phyloP scores from a whole-genome alignment of 495 filamentous ascomycete species.

The Clohesyomyces aquaticus region DNA sequence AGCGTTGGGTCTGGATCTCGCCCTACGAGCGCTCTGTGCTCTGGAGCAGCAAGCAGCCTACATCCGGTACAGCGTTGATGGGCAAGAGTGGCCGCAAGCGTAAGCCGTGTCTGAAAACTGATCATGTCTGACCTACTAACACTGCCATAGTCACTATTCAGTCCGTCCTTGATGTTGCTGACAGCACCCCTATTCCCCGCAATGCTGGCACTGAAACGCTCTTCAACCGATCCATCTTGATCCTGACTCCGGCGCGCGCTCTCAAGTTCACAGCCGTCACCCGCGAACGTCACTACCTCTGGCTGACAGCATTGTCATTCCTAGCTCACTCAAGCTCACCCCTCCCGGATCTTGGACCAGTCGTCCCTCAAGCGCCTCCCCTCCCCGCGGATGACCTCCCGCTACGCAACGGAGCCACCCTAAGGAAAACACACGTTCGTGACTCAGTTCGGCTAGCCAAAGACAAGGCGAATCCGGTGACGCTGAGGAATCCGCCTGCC shows the following conservation, averaged over 20 bases:
- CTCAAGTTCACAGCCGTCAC: constrained; percentile 91
- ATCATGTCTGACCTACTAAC: constrained; percentile 32
- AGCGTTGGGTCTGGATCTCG: constrained; percentile 97
- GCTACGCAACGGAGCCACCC: constrained; percentile 24
- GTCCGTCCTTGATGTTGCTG: constrained; percentile 94
- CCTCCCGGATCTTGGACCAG: constrained; percentile 30
- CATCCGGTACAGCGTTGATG: constrained; percentile 80
- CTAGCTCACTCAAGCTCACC: constrained; percentile 78
- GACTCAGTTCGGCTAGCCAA: constrained; percentile 93
- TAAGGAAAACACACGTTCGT: constrained; percentile 71
- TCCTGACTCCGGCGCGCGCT: constrained; percentile 88
- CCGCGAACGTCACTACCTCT: constrained; percentile 88
- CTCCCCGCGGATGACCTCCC: constrained; percentile 24
- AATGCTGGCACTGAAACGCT: constrained; percentile 57
- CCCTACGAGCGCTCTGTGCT: constrained; percentile 95
- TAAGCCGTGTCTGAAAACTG: constrained; percentile 56
- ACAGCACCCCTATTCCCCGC: constrained; percentile 87
- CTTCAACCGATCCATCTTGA: constrained; percentile 93
- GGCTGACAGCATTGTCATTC: constrained; percentile 93
- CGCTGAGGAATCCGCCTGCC: constrained; percentile 36
- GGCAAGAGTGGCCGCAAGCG: constrained; percentile 95
- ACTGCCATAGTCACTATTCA: constrained; percentile 77
- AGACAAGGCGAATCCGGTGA: constrained; percentile 63
- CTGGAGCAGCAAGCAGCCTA: constrained; percentile 98
- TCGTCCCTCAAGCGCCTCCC: constrained; percentile 41